Evolutionary conservation across 257 asterid genomes (phyloP), one percentile per base, ranked within the genome.

Genomic region (Primulina tabacum): DNA sequence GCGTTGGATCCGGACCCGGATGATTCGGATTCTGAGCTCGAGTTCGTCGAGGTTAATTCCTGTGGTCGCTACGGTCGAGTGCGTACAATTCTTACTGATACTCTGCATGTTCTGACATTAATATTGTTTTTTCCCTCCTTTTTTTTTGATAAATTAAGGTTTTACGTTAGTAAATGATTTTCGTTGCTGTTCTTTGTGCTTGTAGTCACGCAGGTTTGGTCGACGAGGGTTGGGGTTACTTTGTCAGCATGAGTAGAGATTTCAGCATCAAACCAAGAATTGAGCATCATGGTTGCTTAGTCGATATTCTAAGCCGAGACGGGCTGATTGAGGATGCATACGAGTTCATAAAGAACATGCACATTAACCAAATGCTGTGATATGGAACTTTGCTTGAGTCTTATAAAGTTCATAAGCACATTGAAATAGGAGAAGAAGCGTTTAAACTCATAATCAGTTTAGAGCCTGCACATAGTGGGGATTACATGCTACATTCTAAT

Each of bases 31-130:
- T 67, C 20, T 60, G 68, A 28, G 64, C 84, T 89, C 2, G 96
- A 89, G 62, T 92, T 92, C 64, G 94, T 88, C 4, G 98, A 92
- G 90, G 81, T 82, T 62, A 96, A 92, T 84, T 90, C 95, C 4
- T 77, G 92, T 35, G 94, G 92, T 71, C 87, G 98, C 55, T 92
- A 92, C 63, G 98, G 96, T 66, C 89, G 96, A 88, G 98, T 92
- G 12, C 73, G 92, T 86, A 21, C 32, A n/a, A 37, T 77, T 74
- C 75, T 20, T 38, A 38, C 47, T 38, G 47, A 7, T 38, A 38
- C 47, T 38, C 47, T 1, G 14, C 14, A 8, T 38, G 47, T 38
- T 38, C 14, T 38, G 47, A 38, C 8, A 14, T 35, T 68, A 37
- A 20, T 71, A 24, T 68, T 12, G 6, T 34, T 29, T 32, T 64